Base-by-base conservation (phyloP, 1,139 yeast species). In the Blastobotrys apis region DNA sequence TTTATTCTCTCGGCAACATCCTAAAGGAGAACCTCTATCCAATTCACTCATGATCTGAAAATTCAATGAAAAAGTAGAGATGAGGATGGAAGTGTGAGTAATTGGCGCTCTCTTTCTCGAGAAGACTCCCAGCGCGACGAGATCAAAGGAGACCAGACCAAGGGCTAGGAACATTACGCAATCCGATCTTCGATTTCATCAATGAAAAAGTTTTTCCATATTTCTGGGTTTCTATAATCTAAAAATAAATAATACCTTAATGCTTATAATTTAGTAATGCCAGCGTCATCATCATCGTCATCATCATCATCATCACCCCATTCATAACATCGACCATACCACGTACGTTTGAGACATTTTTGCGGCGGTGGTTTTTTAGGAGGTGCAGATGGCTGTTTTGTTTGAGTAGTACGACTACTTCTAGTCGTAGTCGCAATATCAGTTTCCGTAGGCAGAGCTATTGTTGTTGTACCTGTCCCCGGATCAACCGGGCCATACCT, bases 291-390 rank as follows among this genome's bases (percentile, higher is more conserved):
- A 23, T 23, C 26, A 23, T 23, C 26, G 9, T 6, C 21, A 5
- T 39, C 37, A 22, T 39, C 43, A 16, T 19, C 34, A 13, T 39
- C 43, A 30, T 33, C 38, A 21, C 38, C 23, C 43, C 43, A 39
- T 33, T 49, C 47, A 2, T 49, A 42, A 44, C 63, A 59, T 33
- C 50, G 41, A 22, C 62, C 60, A 33, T 52, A 57, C 63, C 63
- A 59, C 8, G 52, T 50, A 3, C 58, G 47, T 13, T 49, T 47
- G 10, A 52, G 33, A 37, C 60, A 57, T 9, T 43, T 41, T 2
- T 47, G 45, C 8, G 47, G 47, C 13, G 52, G 37, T 30, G n/a
- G 47, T 22, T 9, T 10, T 10, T 10, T 33, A 21, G 15, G 44
- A n/a, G 5, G 49, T 22, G 4, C 16, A 9, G 47, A 21, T 2